Evolutionary conservation across 441 rosid genomes (phyloP).

Genomic region (Brassica balearica): DNA sequence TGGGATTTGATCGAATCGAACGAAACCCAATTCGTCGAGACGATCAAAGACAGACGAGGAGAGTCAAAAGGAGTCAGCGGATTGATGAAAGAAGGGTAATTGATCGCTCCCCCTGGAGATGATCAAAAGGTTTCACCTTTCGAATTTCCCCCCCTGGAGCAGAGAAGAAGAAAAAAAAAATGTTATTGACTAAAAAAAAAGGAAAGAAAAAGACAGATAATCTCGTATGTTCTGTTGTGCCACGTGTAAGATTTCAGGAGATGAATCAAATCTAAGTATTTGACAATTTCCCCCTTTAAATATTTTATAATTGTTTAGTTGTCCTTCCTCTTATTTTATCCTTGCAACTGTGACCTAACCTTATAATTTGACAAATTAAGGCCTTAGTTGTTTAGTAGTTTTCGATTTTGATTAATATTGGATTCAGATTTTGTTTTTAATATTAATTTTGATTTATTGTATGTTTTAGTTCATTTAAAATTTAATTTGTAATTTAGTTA

Average conservation of each 20-base stretch:
- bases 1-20: constrained; percentile 27
- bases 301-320: not conserved
- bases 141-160: not conserved
- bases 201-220: not conserved
- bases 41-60: constrained; percentile 32
- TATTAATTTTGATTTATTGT: no score
- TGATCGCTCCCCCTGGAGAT: constrained; percentile 31
- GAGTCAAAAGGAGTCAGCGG: constrained; percentile 13
- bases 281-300: not conserved
- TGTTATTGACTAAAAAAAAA: not conserved
- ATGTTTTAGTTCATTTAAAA: no score
- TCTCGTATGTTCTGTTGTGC: constrained; percentile 1
- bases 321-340: not conserved
- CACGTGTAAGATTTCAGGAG: constrained; percentile 21
- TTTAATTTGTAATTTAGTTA: no score
- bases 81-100: constrained; percentile 2
- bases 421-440: not conserved
- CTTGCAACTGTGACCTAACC: not conserved
- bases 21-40: constrained; percentile 26
- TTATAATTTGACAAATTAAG: not conserved
- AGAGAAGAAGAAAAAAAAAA: not conserved
- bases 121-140: constrained; percentile 37
- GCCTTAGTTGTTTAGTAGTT: no score
- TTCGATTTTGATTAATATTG: not conserved
- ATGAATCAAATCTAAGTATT: not conserved